Conservation (phyloP, 192 early-diverging fungal genomes). For the Podochytrium sp. region DNA sequence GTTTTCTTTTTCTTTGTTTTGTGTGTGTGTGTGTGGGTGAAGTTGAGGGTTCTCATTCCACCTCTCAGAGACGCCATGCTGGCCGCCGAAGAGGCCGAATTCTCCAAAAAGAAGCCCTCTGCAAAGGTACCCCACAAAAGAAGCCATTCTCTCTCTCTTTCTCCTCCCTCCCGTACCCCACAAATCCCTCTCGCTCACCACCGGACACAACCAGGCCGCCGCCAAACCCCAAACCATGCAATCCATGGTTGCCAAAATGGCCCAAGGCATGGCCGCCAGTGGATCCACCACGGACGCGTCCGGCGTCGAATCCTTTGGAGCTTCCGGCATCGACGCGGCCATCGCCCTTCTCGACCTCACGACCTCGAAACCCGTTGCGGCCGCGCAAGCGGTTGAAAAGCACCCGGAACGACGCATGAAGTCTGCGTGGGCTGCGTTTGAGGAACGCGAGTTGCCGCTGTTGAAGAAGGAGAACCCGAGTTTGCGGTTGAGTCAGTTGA, state of each 20-base stretch:
- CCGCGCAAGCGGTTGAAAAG: constrained; percentile 61
- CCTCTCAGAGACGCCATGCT: constrained; percentile 44
- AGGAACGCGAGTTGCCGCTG: constrained; percentile 71
- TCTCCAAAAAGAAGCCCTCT: constrained; percentile 29
- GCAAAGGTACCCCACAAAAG: not conserved
- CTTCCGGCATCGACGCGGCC: constrained; percentile 85
- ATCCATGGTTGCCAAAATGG: constrained; percentile 16
- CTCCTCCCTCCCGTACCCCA: not conserved
- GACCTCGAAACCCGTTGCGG: not conserved
- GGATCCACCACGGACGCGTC: constrained; percentile 35
- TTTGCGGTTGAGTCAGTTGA: constrained; percentile 68
- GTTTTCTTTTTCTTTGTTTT: not conserved
- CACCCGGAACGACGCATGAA: constrained; percentile 85
- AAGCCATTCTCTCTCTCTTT: not conserved
- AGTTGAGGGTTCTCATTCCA: too few species aligned
- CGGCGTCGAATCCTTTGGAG: constrained; percentile 70
- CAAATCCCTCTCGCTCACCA: not conserved
- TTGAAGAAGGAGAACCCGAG: constrained; percentile 81
- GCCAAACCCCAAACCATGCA: not conserved
- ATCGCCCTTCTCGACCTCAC: constrained; percentile 71
- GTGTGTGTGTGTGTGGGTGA: too few species aligned
- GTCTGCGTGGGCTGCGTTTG: constrained; percentile 53
- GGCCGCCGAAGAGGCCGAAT: constrained; percentile 43
- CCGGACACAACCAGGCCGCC: not conserved
- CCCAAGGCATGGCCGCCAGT: constrained; percentile 30